These are phyloP conservation scores for Xylaria cubensis DNA, from an alignment of 495 filamentous ascomycete species.

Conservation along the genomic window DNA sequence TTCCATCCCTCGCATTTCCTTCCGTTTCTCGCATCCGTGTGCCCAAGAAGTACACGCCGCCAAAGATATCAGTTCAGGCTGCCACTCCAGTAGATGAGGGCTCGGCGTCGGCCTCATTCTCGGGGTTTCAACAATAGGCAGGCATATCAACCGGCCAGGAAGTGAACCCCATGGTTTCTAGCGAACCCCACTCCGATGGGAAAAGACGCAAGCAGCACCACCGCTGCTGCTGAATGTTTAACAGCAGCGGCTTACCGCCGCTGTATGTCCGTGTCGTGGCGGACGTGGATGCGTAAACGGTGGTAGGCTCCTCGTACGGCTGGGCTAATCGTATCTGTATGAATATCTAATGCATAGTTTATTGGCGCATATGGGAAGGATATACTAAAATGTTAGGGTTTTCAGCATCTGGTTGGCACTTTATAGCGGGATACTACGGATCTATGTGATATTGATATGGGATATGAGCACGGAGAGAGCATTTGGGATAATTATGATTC, in stretches of 20 bases:
- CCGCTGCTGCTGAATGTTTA: neutral
- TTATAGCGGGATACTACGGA: slow-evolving; percentile 15
- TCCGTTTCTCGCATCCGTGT: slow-evolving; percentile 31
- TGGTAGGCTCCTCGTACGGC: slow-evolving; percentile 11
- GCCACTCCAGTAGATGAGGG: slow-evolving; percentile 25
- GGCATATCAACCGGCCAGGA: neutral
- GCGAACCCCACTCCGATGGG: neutral
- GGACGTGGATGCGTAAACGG: neutral
- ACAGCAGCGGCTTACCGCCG: neutral
- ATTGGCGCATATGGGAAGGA: slow-evolving; percentile 25
- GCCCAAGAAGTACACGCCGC: slow-evolving; percentile 37
- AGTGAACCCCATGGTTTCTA: neutral
- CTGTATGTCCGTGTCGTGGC: neutral
- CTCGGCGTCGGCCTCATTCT: neutral
- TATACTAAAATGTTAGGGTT: slow-evolving; percentile 15
- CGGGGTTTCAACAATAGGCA: neutral
- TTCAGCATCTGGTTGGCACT: slow-evolving; percentile 12
- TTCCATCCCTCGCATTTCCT: slow-evolving; percentile 34
- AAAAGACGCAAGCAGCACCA: slow-evolving; percentile 15
- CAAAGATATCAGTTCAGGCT: slow-evolving; percentile 32
- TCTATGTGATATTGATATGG: slow-evolving; percentile 12
- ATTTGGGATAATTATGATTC: neutral
- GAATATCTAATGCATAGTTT: slow-evolving; percentile 25
- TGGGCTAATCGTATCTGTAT: slow-evolving; percentile 8
- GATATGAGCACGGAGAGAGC: slow-evolving; percentile 5